Evolutionary conservation across 441 rosid species (phyloP).

Genomic region (Euphorbia corollata): DNA sequence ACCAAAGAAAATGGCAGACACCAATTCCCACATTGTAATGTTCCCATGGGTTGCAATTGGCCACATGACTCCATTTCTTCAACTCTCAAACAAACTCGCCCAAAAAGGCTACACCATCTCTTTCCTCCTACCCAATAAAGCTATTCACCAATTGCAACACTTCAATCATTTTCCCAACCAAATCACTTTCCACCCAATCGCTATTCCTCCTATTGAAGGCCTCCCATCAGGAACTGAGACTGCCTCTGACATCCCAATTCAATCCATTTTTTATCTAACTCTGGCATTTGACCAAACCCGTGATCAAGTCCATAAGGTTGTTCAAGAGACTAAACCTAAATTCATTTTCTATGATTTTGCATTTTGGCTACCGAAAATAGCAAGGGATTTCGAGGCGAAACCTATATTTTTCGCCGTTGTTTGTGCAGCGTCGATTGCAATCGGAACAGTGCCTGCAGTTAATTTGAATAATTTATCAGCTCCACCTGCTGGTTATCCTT

Average conservation of each 20-base stretch:
- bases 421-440: not conserved
- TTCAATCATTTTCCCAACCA: not conserved
- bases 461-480: not conserved
- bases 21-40: conserved; percentile 1
- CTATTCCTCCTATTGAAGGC: not conserved
- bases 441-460: not conserved
- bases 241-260: not conserved
- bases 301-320: not conserved
- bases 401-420: not conserved
- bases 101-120: not conserved
- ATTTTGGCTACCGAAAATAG: not conserved
- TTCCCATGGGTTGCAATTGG: conserved; percentile 7
- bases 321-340: not conserved
- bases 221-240: too few species aligned
- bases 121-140: not conserved
- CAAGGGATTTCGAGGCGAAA: not conserved
- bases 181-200: not conserved
- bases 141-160: not conserved
- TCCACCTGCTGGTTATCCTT: not conserved
- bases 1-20: not conserved
- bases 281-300: not conserved
- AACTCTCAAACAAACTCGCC: conserved; percentile 2
- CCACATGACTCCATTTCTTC: conserved; percentile 1
- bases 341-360: not conserved
- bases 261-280: not conserved